A percentile compares a stretch with the other conserved stretches of the same genome.
These are phyloP conservation scores for Talaromyces sp. DNA, from an alignment of 2,329 filamentous ascomycete species.

Conservation along the genomic window DNA sequence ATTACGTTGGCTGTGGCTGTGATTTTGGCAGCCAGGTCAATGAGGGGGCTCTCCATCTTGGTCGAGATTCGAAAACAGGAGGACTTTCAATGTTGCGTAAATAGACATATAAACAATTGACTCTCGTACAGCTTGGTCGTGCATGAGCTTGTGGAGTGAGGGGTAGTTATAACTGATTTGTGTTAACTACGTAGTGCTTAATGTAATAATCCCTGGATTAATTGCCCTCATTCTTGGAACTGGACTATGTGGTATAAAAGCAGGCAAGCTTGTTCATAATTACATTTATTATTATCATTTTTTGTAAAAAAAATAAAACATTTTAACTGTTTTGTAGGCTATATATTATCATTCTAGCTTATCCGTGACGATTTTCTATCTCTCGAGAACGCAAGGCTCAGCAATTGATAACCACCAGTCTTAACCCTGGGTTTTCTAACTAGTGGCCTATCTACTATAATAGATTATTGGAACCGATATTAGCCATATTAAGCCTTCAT, in stretches of 20 bases:
- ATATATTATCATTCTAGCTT: neutral
- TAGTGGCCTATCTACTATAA: slow-evolving; percentile 4
- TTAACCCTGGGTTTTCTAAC: no score
- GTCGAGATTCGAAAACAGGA: neutral
- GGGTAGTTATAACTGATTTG: no score
- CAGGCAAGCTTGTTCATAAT: neutral
- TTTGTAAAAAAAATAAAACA: neutral
- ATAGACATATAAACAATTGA: neutral
- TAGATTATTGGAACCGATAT: slow-evolving; percentile 15
- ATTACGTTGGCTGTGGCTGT: slow-evolving; percentile 2
- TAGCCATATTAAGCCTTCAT: slow-evolving; percentile 15
- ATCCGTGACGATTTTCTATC: neutral
- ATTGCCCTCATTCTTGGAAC: slow-evolving; percentile 2
- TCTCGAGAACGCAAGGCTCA: neutral
- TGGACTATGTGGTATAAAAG: slow-evolving; percentile 6
- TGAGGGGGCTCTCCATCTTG: slow-evolving; percentile 3
- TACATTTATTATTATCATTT: no score
- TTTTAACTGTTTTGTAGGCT: no score
- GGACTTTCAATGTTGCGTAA: no score
- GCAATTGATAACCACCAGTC: no score
- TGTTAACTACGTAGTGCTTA: no score
- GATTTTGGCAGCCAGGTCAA: slow-evolving; percentile 5
- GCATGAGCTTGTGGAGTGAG: no score
- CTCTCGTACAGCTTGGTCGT: no score
- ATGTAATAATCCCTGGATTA: neutral